Evolutionary conservation across 2,329 filamentous ascomycete genomes (phyloP).

Genomic region (Aotearoamyces nothofagi): DNA sequence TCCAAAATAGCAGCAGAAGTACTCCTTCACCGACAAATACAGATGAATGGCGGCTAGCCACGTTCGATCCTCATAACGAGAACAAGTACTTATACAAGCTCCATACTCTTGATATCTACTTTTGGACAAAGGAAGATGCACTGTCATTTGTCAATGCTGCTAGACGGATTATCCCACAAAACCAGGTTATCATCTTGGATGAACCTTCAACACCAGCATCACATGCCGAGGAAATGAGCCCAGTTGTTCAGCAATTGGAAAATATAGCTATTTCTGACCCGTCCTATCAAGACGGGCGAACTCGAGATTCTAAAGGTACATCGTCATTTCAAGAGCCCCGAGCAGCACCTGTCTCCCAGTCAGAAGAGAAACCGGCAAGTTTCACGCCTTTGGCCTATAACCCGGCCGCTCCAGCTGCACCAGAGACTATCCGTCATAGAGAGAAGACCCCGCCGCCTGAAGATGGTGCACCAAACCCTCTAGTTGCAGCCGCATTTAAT

Average conservation of each 20-base stretch:
- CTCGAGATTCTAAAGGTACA: slow-evolving; percentile 12
- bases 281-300: slow-evolving; percentile 24
- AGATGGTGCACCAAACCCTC: slow-evolving; percentile 44
- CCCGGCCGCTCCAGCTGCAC: slow-evolving; percentile 61
- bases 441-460: slow-evolving; percentile 69
- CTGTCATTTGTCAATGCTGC: slow-evolving; percentile 54
- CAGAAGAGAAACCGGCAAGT: slow-evolving; percentile 23
- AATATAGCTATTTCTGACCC: slow-evolving; percentile 50
- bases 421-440: slow-evolving; percentile 54
- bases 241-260: slow-evolving; percentile 61
- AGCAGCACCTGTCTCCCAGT: slow-evolving; percentile 21
- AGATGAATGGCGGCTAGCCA: slow-evolving; percentile 61
- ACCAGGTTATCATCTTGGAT: slow-evolving; percentile 47
- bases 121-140: slow-evolving; percentile 63
- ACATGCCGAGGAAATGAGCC: slow-evolving; percentile 38
- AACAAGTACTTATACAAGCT: slow-evolving; percentile 68
- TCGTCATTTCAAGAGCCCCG: slow-evolving; percentile 14
- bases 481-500: slow-evolving; percentile 39
- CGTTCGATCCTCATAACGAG: slow-evolving; percentile 56
- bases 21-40: slow-evolving; percentile 21
- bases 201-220: slow-evolving; percentile 39
- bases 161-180: slow-evolving; percentile 44
- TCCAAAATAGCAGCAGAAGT: slow-evolving; percentile 8
- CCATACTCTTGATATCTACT: slow-evolving; percentile 63
- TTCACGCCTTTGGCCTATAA: slow-evolving; percentile 62